Evolutionary conservation across 495 filamentous ascomycete genomes (phyloP).

Genomic region (Rhypophila decipiens): DNA sequence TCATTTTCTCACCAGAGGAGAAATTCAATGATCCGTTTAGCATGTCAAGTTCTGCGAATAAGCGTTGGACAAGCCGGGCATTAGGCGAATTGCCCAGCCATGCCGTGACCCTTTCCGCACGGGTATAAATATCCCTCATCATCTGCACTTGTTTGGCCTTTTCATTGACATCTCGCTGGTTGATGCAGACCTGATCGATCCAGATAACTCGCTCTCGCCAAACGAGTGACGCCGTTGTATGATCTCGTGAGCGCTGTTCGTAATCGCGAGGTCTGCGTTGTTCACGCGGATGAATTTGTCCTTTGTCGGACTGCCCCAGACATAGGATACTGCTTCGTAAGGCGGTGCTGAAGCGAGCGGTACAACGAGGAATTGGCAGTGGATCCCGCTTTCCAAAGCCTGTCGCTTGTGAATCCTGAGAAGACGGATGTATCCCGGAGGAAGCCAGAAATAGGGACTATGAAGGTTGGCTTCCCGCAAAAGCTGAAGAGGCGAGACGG

Average conservation of each 20-base stretch:
- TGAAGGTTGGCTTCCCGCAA: neutral
- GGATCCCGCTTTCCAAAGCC: neutral
- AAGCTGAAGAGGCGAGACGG: neutral
- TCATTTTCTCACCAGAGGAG: neutral
- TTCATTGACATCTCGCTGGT: neutral
- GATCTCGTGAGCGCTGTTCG: neutral
- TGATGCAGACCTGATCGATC: neutral
- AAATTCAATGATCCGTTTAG: neutral
- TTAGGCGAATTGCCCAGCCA: neutral
- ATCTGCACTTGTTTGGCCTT: neutral
- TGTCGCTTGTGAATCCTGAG: neutral
- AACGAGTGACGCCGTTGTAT: neutral
- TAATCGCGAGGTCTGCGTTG: neutral
- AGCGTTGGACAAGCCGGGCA: neutral
- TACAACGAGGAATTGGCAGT: neutral
- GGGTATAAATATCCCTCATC: neutral
- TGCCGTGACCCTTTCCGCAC: neutral
- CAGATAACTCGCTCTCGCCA: neutral
- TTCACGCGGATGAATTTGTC: neutral
- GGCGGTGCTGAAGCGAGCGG: neutral
- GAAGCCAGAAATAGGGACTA: neutral
- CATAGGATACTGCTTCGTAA: neutral
- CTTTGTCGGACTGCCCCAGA: neutral
- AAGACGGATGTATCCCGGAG: neutral
- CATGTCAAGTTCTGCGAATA: neutral